phyloP scores from a whole-genome alignment of 495 filamentous ascomycete species.

The Letharia lupina region DNA sequence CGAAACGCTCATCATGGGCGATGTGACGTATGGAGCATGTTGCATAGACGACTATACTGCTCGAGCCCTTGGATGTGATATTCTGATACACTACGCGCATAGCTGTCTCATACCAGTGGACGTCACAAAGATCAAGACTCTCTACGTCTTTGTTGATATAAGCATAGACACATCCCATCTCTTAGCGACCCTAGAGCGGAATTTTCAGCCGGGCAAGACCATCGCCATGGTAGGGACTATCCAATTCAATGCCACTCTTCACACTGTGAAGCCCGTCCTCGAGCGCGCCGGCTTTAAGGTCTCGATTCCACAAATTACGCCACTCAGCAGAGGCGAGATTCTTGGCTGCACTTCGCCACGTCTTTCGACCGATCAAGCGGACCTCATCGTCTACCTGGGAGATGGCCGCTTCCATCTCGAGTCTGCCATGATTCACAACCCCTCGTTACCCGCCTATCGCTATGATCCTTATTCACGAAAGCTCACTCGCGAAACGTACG shows the following conservation, averaged over 20 bases:
- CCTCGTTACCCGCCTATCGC: slow-evolving; percentile 77
- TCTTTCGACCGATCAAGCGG: slow-evolving; percentile 51
- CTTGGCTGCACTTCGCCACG: slow-evolving; percentile 88
- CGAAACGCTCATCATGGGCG: slow-evolving; percentile 95
- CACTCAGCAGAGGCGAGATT: slow-evolving; percentile 87
- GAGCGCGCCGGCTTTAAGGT: slow-evolving; percentile 75
- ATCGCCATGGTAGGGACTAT: slow-evolving; percentile 95
- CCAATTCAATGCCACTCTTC: slow-evolving; percentile 95
- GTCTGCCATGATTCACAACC: slow-evolving; percentile 98
- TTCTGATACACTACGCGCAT: slow-evolving; percentile 95
- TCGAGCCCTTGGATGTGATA: slow-evolving; percentile 84
- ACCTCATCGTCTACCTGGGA: slow-evolving; percentile 84
- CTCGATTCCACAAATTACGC: slow-evolving; percentile 85
- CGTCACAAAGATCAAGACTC: slow-evolving; percentile 86
- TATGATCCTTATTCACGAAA: slow-evolving; percentile 95
- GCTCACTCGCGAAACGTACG: slow-evolving; percentile 81
- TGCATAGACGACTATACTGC: slow-evolving; percentile 99
- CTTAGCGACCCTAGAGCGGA: slow-evolving; percentile 75
- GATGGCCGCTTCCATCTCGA: slow-evolving; percentile 97
- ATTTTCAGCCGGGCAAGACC: slow-evolving; percentile 74
- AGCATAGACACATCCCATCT: slow-evolving; percentile 86
- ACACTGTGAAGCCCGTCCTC: slow-evolving; percentile 64
- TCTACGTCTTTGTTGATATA: slow-evolving; percentile 98
- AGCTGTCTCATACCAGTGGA: slow-evolving; percentile 93
- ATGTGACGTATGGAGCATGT: slow-evolving; percentile 97